A percentile compares a stretch with the other conserved stretches of the same genome.
Evolutionary conservation across 495 filamentous ascomycete genomes (phyloP).

Genomic region (Chlorociboria aeruginascens): DNA sequence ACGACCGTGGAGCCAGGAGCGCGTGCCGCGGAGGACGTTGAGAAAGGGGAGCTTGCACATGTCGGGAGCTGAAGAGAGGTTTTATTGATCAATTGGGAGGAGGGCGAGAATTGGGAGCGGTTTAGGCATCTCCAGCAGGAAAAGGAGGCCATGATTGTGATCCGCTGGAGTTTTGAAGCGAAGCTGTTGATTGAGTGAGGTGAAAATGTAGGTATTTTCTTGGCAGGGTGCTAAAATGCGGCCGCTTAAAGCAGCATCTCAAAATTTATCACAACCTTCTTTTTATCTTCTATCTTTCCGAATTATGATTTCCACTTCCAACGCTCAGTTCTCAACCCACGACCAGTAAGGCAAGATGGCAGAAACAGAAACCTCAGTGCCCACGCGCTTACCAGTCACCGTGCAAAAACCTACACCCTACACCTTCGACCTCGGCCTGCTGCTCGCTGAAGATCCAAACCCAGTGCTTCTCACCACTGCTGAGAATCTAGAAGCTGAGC

Average conservation of each 20-base stretch:
- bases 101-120: constrained; percentile 34
- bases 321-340: not conserved
- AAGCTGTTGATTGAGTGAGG: not conserved
- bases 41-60: constrained; percentile 19
- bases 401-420: constrained; percentile 78
- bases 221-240: constrained; percentile 10
- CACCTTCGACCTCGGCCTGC: constrained; percentile 83
- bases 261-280: constrained; percentile 11
- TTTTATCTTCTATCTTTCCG: not conserved
- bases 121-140: constrained; percentile 51
- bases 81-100: not conserved
- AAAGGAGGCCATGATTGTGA: constrained; percentile 46
- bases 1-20: constrained; percentile 30
- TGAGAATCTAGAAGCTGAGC: constrained; percentile 34
- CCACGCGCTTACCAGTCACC: constrained; percentile 30
- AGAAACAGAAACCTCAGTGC: not conserved
- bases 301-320: not conserved
- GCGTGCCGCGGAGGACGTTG: constrained; percentile 22
- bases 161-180: not conserved
- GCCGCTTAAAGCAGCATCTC: constrained; percentile 12
- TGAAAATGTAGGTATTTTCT: not conserved
- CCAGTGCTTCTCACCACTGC: constrained; percentile 42
- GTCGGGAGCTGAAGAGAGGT: constrained; percentile 25
- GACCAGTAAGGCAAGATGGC: not conserved
- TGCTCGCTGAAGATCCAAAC: constrained; percentile 72